Evolutionary conservation across 495 filamentous ascomycete species (phyloP).

Genomic region (Bombardia bombarda): DNA sequence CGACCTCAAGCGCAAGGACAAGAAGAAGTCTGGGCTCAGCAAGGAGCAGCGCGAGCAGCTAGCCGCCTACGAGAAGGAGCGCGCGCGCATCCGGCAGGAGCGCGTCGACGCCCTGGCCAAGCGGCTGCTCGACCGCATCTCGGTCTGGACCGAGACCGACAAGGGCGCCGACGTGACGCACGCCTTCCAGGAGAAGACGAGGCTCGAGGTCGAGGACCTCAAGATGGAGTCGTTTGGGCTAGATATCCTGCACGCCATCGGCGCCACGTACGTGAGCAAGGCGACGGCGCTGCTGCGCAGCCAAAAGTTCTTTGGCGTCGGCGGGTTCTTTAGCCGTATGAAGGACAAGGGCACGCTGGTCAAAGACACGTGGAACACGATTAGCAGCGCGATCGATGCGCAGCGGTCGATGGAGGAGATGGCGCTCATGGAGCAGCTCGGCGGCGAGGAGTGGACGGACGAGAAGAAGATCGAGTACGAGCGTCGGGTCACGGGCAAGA

Average conservation of each 20-base stretch:
- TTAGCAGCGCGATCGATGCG: constrained; percentile 93
- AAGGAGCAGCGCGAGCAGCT: constrained; percentile 90
- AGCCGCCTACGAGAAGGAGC: constrained; percentile 79
- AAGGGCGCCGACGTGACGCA: constrained; percentile 74
- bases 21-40: constrained; percentile 77
- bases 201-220: constrained; percentile 92
- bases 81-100: constrained; percentile 76
- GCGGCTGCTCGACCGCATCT: constrained; percentile 85
- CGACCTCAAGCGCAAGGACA: constrained; percentile 52
- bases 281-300: constrained; percentile 81
- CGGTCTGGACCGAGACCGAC: constrained; percentile 96
- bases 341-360: constrained; percentile 96
- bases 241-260: constrained; percentile 94
- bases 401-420: constrained; percentile 99
- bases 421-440: constrained; percentile 90
- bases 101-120: constrained; percentile 74
- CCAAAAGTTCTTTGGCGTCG: constrained; percentile 94
- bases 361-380: constrained; percentile 98
- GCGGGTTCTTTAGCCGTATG: constrained; percentile 83
- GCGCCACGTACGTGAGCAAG: constrained; percentile 80
- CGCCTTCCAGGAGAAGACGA: constrained; percentile 88
- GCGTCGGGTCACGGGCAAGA: constrained; percentile 91
- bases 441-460: constrained; percentile 97
- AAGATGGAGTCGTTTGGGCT: constrained; percentile 99
- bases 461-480: constrained; percentile 97